Conservation (phyloP, 352 stramenopile genomes). For the Phytophthora quininea region DNA sequence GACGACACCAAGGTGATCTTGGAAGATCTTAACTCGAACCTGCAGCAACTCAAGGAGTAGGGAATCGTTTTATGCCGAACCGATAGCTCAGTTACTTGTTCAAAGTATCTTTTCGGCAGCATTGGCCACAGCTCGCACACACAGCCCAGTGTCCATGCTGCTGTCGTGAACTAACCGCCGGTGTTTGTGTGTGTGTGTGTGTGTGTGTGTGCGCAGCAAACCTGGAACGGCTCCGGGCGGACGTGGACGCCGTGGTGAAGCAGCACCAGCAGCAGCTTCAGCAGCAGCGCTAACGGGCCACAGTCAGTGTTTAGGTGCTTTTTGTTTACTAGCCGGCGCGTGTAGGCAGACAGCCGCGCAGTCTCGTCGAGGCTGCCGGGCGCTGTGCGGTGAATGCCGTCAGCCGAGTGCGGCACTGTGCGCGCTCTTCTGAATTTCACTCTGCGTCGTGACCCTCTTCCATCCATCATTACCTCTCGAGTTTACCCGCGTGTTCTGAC, state of each 20-base stretch:
- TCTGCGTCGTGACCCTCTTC: constrained; percentile 7
- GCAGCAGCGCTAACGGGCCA: not conserved
- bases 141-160: too few species aligned
- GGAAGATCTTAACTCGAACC: constrained; percentile 60
- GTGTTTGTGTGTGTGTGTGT: not conserved
- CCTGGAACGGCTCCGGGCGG: not conserved
- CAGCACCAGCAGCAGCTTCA: not conserved
- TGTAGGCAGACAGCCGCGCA: too few species aligned
- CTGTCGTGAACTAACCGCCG: too few species aligned
- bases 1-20: constrained; percentile 78
- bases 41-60: constrained; percentile 50
- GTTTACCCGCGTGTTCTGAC: constrained; percentile 9
- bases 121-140: too few species aligned
- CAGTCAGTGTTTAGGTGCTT: not conserved
- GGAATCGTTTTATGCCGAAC: not conserved
- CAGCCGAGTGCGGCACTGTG: too few species aligned
- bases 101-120: too few species aligned
- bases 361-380: too few species aligned
- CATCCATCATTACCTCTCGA: constrained; percentile 25
- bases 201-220: not conserved
- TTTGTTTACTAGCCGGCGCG: not conserved
- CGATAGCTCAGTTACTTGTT: too few species aligned
- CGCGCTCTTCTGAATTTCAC: not conserved
- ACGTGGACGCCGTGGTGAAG: constrained; percentile 6
- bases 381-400: too few species aligned